Evolutionary conservation across 768 basidiomycete species (phyloP).

Genomic region (Tulasnella sp.): DNA sequence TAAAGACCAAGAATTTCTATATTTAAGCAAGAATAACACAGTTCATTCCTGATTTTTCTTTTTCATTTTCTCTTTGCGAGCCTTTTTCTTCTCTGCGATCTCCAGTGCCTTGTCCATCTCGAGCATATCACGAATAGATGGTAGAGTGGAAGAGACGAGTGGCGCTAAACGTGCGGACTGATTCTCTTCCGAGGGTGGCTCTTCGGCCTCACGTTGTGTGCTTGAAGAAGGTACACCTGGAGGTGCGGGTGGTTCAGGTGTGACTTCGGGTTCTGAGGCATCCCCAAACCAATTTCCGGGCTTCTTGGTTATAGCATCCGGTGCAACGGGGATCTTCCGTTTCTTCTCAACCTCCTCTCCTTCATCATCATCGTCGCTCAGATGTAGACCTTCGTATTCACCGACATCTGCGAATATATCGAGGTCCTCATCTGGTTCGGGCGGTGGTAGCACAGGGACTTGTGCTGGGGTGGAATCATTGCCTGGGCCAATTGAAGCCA

Average conservation of each 20-base stretch:
- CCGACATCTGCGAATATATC: slow-evolving; percentile 83
- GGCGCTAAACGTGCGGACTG: slow-evolving; percentile 49
- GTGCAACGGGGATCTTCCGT: slow-evolving; percentile 5
- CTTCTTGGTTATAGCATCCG: too few relatives aligned
- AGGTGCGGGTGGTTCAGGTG: neutral
- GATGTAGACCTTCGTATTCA: slow-evolving; percentile 61
- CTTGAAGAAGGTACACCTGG: neutral
- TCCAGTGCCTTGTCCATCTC: slow-evolving; percentile 59
- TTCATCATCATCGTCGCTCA: slow-evolving; percentile 43
- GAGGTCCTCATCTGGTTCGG: slow-evolving; percentile 38
- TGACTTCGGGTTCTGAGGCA: slow-evolving; percentile 8
- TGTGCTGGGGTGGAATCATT: slow-evolving; percentile 21
- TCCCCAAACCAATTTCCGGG: slow-evolving; percentile 13
- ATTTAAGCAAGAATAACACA: too few relatives aligned
- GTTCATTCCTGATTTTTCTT: too few relatives aligned
- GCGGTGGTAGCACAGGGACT: slow-evolving; percentile 9
- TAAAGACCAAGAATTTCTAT: too few relatives aligned
- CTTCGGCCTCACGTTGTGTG: slow-evolving; percentile 25
- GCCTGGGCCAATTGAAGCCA: too few relatives aligned
- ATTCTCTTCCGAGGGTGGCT: slow-evolving; percentile 34
- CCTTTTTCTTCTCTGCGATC: slow-evolving; percentile 51
- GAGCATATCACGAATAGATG: slow-evolving; percentile 72
- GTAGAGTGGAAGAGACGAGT: slow-evolving; percentile 64
- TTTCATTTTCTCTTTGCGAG: slow-evolving; percentile 65
- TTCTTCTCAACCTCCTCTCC: slow-evolving; percentile 15